phyloP scores from a whole-genome alignment of 345 rosid species.

The Brassica cretica region DNA sequence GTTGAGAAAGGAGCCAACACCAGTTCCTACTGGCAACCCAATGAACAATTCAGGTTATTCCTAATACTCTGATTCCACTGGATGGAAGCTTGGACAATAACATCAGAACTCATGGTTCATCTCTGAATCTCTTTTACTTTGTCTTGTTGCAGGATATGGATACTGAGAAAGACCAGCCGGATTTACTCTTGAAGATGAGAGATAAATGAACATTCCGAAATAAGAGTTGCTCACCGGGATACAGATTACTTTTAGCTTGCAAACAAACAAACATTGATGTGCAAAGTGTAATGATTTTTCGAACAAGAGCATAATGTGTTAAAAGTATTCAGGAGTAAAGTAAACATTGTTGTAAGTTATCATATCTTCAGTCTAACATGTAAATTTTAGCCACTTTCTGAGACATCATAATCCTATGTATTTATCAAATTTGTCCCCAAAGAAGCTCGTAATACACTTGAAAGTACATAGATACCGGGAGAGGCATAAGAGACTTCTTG shows the following conservation, averaged over 20 bases:
- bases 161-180: conserved; percentile 16
- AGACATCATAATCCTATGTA: too few species aligned
- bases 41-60: conserved; percentile 87
- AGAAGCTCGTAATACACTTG: too few species aligned
- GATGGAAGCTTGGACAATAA: background rate
- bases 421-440: too few species aligned
- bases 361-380: too few species aligned
- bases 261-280: background rate
- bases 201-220: background rate
- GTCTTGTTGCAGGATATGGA: conserved; percentile 35
- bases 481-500: too few species aligned
- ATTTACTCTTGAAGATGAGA: background rate
- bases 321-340: too few species aligned
- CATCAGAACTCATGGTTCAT: conserved; percentile 5
- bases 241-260: conserved; percentile 22
- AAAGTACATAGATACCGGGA: too few species aligned
- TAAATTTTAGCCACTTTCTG: too few species aligned
- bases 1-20: conserved; percentile 90
- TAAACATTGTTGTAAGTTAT: too few species aligned
- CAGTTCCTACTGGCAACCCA: conserved; percentile 68
- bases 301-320: conserved; percentile 4
- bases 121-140: background rate
- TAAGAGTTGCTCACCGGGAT: conserved; percentile 29
- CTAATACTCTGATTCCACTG: conserved; percentile 2
- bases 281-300: conserved; percentile 26